Evolutionary conservation across 345 rosid genomes (phyloP).

Genomic region (Acer campestre): DNA sequence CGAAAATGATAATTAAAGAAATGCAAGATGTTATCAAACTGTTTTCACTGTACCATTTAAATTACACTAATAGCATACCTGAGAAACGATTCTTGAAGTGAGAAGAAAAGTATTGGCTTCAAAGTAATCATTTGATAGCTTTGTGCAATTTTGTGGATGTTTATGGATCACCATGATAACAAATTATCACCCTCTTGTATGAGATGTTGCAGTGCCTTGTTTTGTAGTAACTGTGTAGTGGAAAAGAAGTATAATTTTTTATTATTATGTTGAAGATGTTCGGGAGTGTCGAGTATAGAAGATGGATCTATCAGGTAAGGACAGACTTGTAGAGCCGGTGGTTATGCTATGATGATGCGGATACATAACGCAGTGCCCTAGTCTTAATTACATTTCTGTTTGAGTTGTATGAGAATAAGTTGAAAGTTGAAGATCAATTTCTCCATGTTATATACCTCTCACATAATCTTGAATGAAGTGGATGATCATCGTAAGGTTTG

Average conservation of each 20-base stretch:
- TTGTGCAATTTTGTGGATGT: not conserved
- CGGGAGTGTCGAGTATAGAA: not conserved
- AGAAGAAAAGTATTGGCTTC: not conserved
- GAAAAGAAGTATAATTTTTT: not conserved
- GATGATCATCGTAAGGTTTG: not conserved
- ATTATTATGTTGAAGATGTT: constrained; percentile 9
- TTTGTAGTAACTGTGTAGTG: not conserved
- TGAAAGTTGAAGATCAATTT: not conserved
- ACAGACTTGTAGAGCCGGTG: not conserved
- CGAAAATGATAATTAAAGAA: not conserved
- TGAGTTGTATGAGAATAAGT: not conserved
- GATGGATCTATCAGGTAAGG: not conserved
- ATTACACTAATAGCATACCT: not conserved
- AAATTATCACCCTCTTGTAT: not conserved
- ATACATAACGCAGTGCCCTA: not conserved
- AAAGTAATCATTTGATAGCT: not conserved
- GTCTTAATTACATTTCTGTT: not conserved
- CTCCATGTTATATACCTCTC: not conserved
- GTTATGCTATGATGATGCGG: not conserved
- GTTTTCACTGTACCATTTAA: too few species aligned
- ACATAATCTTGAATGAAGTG: not conserved
- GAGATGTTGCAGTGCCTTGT: not conserved
- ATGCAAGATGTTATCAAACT: not conserved
- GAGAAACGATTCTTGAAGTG: not conserved
- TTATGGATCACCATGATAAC: not conserved